Percentiles rank a stretch among this genome's conserved stretches.
These are phyloP conservation scores for Phialophora tarda DNA, from an alignment of 2,329 filamentous ascomycete species.

Conservation along the genomic window DNA sequence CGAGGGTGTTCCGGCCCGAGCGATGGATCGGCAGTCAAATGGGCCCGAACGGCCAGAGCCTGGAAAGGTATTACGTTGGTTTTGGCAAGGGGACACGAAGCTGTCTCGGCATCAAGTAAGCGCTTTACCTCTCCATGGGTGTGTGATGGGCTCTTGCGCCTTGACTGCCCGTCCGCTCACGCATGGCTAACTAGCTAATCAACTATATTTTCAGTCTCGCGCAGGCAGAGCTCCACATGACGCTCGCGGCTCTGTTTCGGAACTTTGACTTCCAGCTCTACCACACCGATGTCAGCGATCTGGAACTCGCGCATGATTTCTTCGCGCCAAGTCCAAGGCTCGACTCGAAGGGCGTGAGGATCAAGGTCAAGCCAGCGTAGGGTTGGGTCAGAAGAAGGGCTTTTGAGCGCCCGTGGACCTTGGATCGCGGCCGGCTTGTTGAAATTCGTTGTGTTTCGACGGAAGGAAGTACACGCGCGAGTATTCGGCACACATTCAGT, in stretches of 20 bases:
- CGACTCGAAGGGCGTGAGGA: conserved; percentile 39
- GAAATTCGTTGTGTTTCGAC: too few species aligned
- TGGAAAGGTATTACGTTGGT: conserved; percentile 46
- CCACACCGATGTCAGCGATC: conserved; percentile 44
- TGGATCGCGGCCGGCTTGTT: too few species aligned
- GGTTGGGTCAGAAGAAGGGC: too few species aligned
- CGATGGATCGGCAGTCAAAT: conserved; percentile 40
- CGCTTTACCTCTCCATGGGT: too few species aligned
- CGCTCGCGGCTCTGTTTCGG: conserved; percentile 42
- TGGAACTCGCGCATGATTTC: conserved; percentile 41
- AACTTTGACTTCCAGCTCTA: conserved; percentile 44
- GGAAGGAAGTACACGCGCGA: too few species aligned
- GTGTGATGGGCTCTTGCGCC: too few species aligned
- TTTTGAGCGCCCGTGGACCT: too few species aligned
- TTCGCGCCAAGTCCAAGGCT: conserved; percentile 36
- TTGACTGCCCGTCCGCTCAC: too few species aligned
- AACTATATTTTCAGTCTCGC: conserved; percentile 31
- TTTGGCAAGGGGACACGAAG: conserved; percentile 52
- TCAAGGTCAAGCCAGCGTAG: conserved; percentile 13
- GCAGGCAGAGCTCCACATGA: conserved; percentile 44
- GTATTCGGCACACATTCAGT: too few species aligned
- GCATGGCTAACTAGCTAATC: too few species aligned
- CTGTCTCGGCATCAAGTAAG: conserved; percentile 54
- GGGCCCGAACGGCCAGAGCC: conserved; percentile 24
- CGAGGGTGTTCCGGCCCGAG: conserved; percentile 41